A percentile compares a stretch with the other conserved stretches of the same genome.
phyloP scores from a whole-genome alignment of 2,329 filamentous ascomycete genomes.

The Calycina marina region DNA sequence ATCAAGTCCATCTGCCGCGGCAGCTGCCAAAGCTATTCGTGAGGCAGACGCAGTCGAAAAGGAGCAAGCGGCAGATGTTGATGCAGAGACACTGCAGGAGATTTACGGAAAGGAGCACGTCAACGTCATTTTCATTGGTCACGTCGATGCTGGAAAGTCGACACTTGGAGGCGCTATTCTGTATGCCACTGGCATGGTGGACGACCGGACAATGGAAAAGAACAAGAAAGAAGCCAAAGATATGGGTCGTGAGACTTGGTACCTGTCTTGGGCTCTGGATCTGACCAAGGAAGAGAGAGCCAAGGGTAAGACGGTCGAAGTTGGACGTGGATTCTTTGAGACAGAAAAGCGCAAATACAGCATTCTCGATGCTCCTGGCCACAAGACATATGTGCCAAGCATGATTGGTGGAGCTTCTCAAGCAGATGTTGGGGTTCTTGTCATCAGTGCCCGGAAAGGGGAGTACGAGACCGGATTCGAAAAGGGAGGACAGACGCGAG shows the following conservation, averaged over 20 bases:
- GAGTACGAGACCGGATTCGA: conserved; percentile 99
- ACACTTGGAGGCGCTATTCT: conserved; percentile 89
- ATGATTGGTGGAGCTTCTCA: conserved; percentile 96
- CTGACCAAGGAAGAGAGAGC: conserved; percentile 89
- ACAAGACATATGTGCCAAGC: conserved; percentile 95
- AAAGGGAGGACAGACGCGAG: conserved; percentile 86
- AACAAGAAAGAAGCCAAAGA: conserved; percentile 97
- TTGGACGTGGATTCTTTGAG: conserved; percentile 91
- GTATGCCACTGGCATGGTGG: conserved; percentile 95
- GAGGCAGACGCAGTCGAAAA: conserved; percentile 74
- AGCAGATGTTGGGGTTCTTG: conserved; percentile 85
- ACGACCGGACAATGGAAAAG: conserved; percentile 95
- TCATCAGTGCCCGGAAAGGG: conserved; percentile 92
- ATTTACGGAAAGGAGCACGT: conserved; percentile 90
- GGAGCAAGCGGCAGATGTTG: conserved; percentile 52
- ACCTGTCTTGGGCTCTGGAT: conserved; percentile 96
- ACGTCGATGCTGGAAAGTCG: conserved; percentile 97
- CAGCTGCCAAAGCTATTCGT: conserved; percentile 38
- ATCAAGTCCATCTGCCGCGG: conserved; percentile 55
- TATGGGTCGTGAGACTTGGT: conserved; percentile 93
- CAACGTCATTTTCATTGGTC: conserved; percentile 95
- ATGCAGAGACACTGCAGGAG: conserved; percentile 77
- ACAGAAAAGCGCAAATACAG: conserved; percentile 93
- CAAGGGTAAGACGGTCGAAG: conserved; percentile 97
- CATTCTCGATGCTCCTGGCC: conserved; percentile 89